phyloP scores from a whole-genome alignment of 805 yeast species.

The Blastobotrys attinorum region DNA sequence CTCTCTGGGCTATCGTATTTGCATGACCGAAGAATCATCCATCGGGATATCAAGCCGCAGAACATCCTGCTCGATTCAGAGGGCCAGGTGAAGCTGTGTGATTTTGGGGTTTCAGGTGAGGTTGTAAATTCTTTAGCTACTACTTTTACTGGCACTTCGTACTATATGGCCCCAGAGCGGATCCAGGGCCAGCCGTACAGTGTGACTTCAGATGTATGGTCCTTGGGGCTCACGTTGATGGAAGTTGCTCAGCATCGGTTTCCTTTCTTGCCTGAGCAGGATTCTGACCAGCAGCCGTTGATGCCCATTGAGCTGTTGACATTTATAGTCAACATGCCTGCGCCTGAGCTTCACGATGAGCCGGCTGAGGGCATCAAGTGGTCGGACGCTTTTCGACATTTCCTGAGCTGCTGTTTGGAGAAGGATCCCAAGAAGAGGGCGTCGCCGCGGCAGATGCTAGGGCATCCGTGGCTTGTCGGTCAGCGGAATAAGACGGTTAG shows the following conservation, averaged over 20 bases:
- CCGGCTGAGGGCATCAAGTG: slow-evolving; percentile 69
- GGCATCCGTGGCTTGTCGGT: slow-evolving; percentile 87
- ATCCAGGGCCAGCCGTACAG: slow-evolving; percentile 93
- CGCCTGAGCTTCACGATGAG: slow-evolving; percentile 73
- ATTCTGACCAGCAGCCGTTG: slow-evolving; percentile 40
- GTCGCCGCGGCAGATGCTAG: slow-evolving; percentile 85
- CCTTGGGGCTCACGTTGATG: slow-evolving; percentile 80
- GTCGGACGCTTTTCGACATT: slow-evolving; percentile 77
- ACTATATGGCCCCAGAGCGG: slow-evolving; percentile 98
- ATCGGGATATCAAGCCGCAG: slow-evolving; percentile 94
- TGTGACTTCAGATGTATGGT: slow-evolving; percentile 95
- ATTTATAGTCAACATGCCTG: slow-evolving; percentile 65
- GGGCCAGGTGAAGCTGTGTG: slow-evolving; percentile 90
- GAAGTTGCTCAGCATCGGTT: slow-evolving; percentile 92
- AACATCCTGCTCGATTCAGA: slow-evolving; percentile 67
- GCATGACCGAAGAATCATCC: slow-evolving; percentile 82
- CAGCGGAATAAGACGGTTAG: slow-evolving; percentile 65
- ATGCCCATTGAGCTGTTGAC: slow-evolving; percentile 82
- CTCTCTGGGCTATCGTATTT: slow-evolving; percentile 78
- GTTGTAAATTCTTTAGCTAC: slow-evolving; percentile 93
- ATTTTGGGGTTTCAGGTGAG: slow-evolving; percentile 96
- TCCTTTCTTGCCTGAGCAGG: slow-evolving; percentile 64
- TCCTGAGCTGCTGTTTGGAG: slow-evolving; percentile 69
- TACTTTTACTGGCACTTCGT: slow-evolving; percentile 95
- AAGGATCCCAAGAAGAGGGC: slow-evolving; percentile 79